phyloP scores from a whole-genome alignment of 352 stramenopile genomes.

The Phytophthora gonapodyides region DNA sequence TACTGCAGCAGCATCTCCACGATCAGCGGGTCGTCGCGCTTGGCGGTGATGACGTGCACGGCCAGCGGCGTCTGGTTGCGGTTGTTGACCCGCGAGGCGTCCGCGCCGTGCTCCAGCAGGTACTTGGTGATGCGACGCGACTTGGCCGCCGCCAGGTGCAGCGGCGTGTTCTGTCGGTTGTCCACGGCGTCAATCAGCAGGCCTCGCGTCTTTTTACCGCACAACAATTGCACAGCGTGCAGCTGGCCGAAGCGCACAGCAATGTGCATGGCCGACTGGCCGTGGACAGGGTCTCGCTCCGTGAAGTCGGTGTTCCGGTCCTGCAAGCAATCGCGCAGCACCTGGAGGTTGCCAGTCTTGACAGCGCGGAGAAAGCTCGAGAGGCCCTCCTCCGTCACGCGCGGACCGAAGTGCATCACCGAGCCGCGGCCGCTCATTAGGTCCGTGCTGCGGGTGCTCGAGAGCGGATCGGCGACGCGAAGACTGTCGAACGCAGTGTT shows the following conservation, averaged over 20 bases:
- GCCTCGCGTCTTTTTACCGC: slow-evolving; percentile 59
- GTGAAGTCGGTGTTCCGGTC: slow-evolving; percentile 65
- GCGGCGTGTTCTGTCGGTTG: slow-evolving; percentile 72
- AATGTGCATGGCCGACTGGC: slow-evolving; percentile 80
- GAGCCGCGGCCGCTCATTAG: slow-evolving; percentile 46
- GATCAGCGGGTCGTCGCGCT: slow-evolving; percentile 76
- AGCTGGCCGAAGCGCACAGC: slow-evolving; percentile 81
- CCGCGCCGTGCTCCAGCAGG: slow-evolving; percentile 71
- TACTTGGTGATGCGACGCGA: slow-evolving; percentile 86
- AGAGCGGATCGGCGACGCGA: slow-evolving; percentile 25
- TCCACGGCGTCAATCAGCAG: slow-evolving; percentile 75
- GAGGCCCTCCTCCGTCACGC: slow-evolving; percentile 60
- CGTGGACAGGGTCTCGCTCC: slow-evolving; percentile 70
- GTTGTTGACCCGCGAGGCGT: slow-evolving; percentile 64
- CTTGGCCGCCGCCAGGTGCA: slow-evolving; percentile 81
- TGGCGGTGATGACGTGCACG: slow-evolving; percentile 80
- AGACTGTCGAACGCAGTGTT: slow-evolving; percentile 34
- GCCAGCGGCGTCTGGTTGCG: slow-evolving; percentile 75
- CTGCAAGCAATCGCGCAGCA: slow-evolving; percentile 59
- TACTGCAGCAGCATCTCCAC: slow-evolving; percentile 81
- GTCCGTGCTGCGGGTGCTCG: slow-evolving; percentile 30
- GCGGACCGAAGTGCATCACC: slow-evolving; percentile 51
- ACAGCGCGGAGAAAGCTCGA: slow-evolving; percentile 65
- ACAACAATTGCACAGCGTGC: slow-evolving; percentile 71
- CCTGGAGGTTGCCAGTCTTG: slow-evolving; percentile 65